Percentiles rank a stretch among this genome's conserved stretches.
Evolutionary conservation across 2,329 filamentous ascomycete genomes (phyloP).

Genomic region (Nigrospora sphaerica): DNA sequence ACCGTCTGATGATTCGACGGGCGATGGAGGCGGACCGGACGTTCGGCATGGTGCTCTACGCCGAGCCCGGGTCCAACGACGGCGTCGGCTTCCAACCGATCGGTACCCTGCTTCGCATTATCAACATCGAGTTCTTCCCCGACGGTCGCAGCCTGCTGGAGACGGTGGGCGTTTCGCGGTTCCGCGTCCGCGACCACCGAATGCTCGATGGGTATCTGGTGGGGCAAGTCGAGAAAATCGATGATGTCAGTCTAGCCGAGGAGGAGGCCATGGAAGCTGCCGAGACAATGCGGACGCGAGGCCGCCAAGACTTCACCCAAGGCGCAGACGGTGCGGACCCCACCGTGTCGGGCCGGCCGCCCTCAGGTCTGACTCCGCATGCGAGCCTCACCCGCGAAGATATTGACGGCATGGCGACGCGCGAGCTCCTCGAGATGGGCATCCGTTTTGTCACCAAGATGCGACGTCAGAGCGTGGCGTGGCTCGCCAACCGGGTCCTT

Average conservation of each 20-base stretch:
- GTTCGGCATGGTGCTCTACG: conserved; percentile 82
- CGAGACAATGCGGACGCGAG: conserved; percentile 42
- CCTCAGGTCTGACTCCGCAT: too few relatives aligned
- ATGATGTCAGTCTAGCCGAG: conserved; percentile 75
- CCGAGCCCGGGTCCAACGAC: conserved; percentile 33
- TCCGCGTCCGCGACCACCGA: conserved; percentile 60
- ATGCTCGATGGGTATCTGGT: conserved; percentile 71
- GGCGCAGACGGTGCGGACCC: conserved; percentile 5
- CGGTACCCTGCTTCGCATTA: conserved; percentile 72
- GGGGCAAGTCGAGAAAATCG: conserved; percentile 67
- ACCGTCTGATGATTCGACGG: conserved; percentile 80
- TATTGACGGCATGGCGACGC: conserved; percentile 58
- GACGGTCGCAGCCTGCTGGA: conserved; percentile 81
- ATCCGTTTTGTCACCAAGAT: conserved; percentile 63
- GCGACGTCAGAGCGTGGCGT: conserved; percentile 60
- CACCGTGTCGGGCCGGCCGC: background rate
- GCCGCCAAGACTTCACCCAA: conserved; percentile 16
- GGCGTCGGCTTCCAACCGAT: conserved; percentile 55
- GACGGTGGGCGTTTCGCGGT: conserved; percentile 68
- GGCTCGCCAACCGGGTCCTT: conserved; percentile 67
- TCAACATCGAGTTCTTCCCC: conserved; percentile 63
- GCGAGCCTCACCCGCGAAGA: conserved; percentile 16
- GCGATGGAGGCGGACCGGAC: conserved; percentile 65
- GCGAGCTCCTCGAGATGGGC: conserved; percentile 58
- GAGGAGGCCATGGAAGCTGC: conserved; percentile 70